These are phyloP conservation scores for Aspergillus carbonarius DNA, from an alignment of 2,329 filamentous ascomycete species.

Conservation along the genomic window DNA sequence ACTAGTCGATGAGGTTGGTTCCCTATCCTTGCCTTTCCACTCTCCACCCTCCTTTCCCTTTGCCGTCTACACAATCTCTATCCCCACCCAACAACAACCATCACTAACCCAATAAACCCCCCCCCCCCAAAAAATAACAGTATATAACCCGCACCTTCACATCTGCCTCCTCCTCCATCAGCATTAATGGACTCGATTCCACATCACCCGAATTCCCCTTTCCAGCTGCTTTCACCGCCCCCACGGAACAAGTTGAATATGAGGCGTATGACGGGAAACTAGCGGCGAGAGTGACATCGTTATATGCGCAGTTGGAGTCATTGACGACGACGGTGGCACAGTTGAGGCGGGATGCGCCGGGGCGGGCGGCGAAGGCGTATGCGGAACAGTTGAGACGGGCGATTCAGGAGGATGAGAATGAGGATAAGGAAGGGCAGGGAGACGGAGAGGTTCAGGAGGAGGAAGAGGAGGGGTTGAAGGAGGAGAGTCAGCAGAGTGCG, in stretches of 20 bases:
- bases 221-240: conserved; percentile 34
- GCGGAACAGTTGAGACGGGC: conserved; percentile 34
- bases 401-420: conserved; percentile 41
- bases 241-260: conserved; percentile 47
- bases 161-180: conserved; percentile 45
- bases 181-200: conserved; percentile 49
- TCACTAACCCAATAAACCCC: conserved; percentile 10
- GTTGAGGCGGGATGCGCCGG: conserved; percentile 46
- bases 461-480: conserved; percentile 8
- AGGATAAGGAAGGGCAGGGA: conserved; percentile 56
- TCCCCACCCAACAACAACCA: neutral
- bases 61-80: neutral
- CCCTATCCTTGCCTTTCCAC: no score
- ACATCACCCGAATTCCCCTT: conserved; percentile 32
- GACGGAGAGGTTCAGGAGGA: conserved; percentile 31
- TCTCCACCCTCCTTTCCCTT: neutral
- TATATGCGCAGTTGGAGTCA: conserved; percentile 50
- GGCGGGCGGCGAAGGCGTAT: conserved; percentile 41
- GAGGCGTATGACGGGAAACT: conserved; percentile 47
- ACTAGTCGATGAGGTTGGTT: conserved; percentile 41
- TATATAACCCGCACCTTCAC: conserved; percentile 48
- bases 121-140: conserved; percentile 20
- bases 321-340: conserved; percentile 49
- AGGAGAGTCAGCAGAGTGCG: neutral
- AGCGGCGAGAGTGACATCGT: conserved; percentile 42